Evolutionary conservation across 148 eudicot species (phyloP), one percentile per base, ranked within the genome.

Genomic region (Vaccinium macrocarpon): DNA sequence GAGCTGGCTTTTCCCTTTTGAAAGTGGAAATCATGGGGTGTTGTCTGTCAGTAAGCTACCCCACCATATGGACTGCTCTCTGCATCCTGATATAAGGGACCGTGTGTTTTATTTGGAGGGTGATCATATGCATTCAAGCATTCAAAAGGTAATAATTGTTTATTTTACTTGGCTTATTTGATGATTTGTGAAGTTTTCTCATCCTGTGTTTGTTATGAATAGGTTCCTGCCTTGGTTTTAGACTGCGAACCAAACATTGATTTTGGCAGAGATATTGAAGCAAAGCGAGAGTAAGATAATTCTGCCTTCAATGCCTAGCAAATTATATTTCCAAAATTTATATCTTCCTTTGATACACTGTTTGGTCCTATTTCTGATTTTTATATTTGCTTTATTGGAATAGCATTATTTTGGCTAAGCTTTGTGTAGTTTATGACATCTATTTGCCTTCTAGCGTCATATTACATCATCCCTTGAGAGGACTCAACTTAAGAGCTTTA

Each of bases 201-300:
- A 15, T 72, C 1, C 13, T 62, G 15, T 18, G 25, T 86, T 87
- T 74, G 32, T 66, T 51, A 46, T 81, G 25, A 32, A 52, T 90
- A 96, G 99, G 93, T 96, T 87, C 99, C 98, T 84, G 97, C 98
- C 5, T 87, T 96, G 86, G 94, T 96, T 87, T 95, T 96, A 2
- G 98, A 96, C 88, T 96, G 99, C 78, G 99, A 96, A 81, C 94
- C 94, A 5, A 93, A 93, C 82, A 92, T 96, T 80, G 98, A 96
- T 87, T 96, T 96, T 42, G 93, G 84, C 91, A 88, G 85, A 86
- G 99, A 96, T 87, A 85, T 93, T 68, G 98, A 96, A 80, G 98
- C 99, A 77, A 96, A 96, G 88, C 86, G 89, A 66, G 93, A 93
- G 98, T 96, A 96, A 89, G 98, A 62, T 78, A 35, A 35, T 35